Percentiles rank a stretch among this genome's conserved stretches.
Evolutionary conservation across 352 stramenopile genomes (phyloP).

Genomic region (Phytopythium aichiense): DNA sequence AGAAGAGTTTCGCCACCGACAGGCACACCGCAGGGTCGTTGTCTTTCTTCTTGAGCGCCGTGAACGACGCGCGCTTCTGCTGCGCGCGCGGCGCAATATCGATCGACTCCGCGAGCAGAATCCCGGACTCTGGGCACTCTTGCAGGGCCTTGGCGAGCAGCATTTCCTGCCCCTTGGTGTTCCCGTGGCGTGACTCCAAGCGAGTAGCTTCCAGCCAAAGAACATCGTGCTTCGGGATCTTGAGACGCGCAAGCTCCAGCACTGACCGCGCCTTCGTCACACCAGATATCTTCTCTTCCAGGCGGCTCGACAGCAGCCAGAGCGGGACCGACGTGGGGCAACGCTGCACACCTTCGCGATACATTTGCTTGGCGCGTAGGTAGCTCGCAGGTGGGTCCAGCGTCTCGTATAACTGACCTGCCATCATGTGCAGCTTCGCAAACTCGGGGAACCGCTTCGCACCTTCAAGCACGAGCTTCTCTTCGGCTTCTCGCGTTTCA

Average conservation of each 20-base stretch:
- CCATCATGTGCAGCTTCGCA: slow-evolving; percentile 98
- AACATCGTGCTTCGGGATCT: slow-evolving; percentile 92
- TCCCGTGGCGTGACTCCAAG: slow-evolving; percentile 90
- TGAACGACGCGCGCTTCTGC: slow-evolving; percentile 95
- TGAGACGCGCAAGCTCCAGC: slow-evolving; percentile 94
- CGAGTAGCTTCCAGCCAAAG: slow-evolving; percentile 97
- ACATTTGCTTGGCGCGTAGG: slow-evolving; percentile 88
- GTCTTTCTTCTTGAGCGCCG: slow-evolving; percentile 96
- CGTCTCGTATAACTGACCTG: slow-evolving; percentile 90
- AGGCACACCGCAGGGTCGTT: slow-evolving; percentile 97
- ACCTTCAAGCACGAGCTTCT: slow-evolving; percentile 89
- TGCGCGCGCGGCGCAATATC: slow-evolving; percentile 91
- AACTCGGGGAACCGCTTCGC: slow-evolving; percentile 90
- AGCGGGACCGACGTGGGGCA: slow-evolving; percentile 92
- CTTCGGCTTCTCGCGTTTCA: slow-evolving; percentile 53
- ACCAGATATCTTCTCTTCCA: slow-evolving; percentile 91
- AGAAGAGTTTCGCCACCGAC: slow-evolving; percentile 96
- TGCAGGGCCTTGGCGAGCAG: slow-evolving; percentile 97
- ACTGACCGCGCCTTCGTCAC: slow-evolving; percentile 96
- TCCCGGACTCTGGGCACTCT: slow-evolving; percentile 94
- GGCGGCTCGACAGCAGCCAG: slow-evolving; percentile 91
- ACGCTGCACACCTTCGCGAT: slow-evolving; percentile 89
- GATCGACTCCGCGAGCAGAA: slow-evolving; percentile 96
- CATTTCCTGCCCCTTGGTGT: slow-evolving; percentile 94
- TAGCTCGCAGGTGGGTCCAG: slow-evolving; percentile 38